A percentile compares a stretch with the other conserved stretches of the same genome.
phyloP scores from a whole-genome alignment of 2,329 filamentous ascomycete species.

The Neoarthrinium moseri region DNA sequence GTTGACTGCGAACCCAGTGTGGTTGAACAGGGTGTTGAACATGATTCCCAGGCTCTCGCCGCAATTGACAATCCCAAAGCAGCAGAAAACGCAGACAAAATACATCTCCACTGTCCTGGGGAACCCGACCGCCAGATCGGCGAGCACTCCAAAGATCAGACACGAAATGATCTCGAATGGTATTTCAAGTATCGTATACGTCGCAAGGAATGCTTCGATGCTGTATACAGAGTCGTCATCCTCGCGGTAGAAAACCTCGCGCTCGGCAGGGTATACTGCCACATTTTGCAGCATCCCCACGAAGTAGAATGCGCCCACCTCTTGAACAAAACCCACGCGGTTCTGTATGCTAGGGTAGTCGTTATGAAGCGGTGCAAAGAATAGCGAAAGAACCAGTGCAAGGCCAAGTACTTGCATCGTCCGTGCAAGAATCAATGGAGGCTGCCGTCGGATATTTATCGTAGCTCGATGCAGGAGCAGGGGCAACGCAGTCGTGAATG shows the following conservation, averaged over 20 bases:
- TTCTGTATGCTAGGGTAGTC: conserved; percentile 72
- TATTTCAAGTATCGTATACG: conserved; percentile 69
- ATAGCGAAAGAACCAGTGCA: conserved; percentile 61
- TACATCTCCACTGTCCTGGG: conserved; percentile 62
- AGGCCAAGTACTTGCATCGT: conserved; percentile 67
- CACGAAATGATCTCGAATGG: conserved; percentile 69
- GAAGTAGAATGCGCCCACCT: conserved; percentile 70
- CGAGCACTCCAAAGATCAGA: conserved; percentile 64
- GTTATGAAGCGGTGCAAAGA: conserved; percentile 69
- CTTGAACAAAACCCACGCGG: conserved; percentile 70
- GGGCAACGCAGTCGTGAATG: conserved; percentile 63
- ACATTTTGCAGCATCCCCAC: conserved; percentile 80
- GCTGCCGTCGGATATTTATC: conserved; percentile 69
- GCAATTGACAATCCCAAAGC: conserved; percentile 71
- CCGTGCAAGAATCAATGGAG: conserved; percentile 61
- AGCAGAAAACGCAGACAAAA: conserved; percentile 66
- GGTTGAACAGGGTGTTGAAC: conserved; percentile 73
- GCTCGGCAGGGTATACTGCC: conserved; percentile 68
- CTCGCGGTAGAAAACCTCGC: conserved; percentile 76
- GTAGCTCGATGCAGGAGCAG: conserved; percentile 65
- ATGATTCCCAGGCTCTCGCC: conserved; percentile 77
- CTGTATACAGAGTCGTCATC: conserved; percentile 72
- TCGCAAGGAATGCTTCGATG: conserved; percentile 67
- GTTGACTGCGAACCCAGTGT: conserved; percentile 76
- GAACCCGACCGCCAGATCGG: conserved; percentile 64